Conservation (phyloP, 345 rosid genomes). For the Rhizophora apiculata region DNA sequence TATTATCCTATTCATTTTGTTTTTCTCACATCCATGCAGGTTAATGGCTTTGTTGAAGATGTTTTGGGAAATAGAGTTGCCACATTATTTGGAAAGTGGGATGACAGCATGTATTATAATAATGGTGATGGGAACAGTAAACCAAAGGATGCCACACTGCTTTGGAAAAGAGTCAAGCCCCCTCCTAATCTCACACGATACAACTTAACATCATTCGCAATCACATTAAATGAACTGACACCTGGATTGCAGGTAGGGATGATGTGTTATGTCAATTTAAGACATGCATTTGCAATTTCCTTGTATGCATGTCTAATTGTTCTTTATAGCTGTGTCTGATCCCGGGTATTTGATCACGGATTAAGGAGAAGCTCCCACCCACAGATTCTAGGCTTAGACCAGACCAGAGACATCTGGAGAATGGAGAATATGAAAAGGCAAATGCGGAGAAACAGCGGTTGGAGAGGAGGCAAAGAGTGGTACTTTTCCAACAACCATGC, state of each 20-base stretch:
- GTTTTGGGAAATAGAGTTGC: constrained; percentile 57
- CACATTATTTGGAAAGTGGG: constrained; percentile 91
- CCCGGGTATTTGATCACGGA: constrained; percentile 61
- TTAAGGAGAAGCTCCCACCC: constrained; percentile 95
- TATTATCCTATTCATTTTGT: background rate
- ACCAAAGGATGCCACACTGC: constrained; percentile 56
- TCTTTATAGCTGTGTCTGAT: constrained; percentile 50
- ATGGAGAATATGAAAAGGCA: constrained; percentile 96
- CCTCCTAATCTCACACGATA: constrained; percentile 78
- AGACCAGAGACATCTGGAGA: constrained; percentile 93
- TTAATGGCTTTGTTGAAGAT: constrained; percentile 86
- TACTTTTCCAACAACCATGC: constrained; percentile 21
- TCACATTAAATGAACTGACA: constrained; percentile 82
- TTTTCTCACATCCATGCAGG: constrained; percentile 37
- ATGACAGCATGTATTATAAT: constrained; percentile 70
- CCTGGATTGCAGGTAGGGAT: constrained; percentile 80
- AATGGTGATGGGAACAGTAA: constrained; percentile 52
- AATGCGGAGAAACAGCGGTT: constrained; percentile 85
- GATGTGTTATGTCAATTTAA: constrained; percentile 27
- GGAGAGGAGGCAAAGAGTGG: constrained; percentile 95
- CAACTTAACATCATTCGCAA: constrained; percentile 91
- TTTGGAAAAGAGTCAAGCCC: constrained; percentile 80
- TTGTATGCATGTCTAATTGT: constrained; percentile 40
- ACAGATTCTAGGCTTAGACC: constrained; percentile 97
- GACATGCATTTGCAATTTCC: constrained; percentile 24